Base-by-base conservation (phyloP, 768 basidiomycete genomes). In the Coprinopsis marcescibilis region DNA sequence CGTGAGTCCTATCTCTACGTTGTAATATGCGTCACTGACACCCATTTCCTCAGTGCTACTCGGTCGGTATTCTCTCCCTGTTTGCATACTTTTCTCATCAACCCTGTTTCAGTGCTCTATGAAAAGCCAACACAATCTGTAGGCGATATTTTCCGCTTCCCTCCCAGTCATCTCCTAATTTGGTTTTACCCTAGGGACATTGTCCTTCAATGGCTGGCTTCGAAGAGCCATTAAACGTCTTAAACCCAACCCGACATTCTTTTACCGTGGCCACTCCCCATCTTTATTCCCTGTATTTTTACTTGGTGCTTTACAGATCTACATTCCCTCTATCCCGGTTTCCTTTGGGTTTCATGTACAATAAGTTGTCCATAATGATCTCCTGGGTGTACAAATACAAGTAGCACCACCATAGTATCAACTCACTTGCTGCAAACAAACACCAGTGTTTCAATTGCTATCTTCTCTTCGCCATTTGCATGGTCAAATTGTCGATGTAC, bases 61-160 rank as follows among this genome's bases (percentile, higher is more conserved):
- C 87, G 52, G 87, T 89, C 65, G 49, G 80, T 55, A 10, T n/a
- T 42, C 25, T 27, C 27, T 36, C 38, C 41, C 7, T 20, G 17
- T 24, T 24, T 33, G 10, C 40, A 29, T 20, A 32, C 33, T 19
- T 44, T 35, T 26, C 38, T 40, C 21, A 42, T 48, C 51, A 32
- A 36, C 25, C 29, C 43, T 39, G 19, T 37, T 39, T 1, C 55
- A 96, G 93, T 95, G 92, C 62, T 96, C 91, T 2, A 94, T 95
- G 85, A 94, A 93, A 65, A 93, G 83, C 58, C 87, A 89, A 63
- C 91, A 96, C 63, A 96, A 96, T 60, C 68, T 96, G 85, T 88
- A 55, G 46, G 86, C n/a, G n/a, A n/a, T 62, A 26, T 21, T 21
- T 15, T 29, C 27, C 14, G 17, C n/a, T 4, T n/a, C 10, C 29